phyloP scores from a whole-genome alignment of 2,329 filamentous ascomycete genomes.

The Aspergillus quadrilineatus region DNA sequence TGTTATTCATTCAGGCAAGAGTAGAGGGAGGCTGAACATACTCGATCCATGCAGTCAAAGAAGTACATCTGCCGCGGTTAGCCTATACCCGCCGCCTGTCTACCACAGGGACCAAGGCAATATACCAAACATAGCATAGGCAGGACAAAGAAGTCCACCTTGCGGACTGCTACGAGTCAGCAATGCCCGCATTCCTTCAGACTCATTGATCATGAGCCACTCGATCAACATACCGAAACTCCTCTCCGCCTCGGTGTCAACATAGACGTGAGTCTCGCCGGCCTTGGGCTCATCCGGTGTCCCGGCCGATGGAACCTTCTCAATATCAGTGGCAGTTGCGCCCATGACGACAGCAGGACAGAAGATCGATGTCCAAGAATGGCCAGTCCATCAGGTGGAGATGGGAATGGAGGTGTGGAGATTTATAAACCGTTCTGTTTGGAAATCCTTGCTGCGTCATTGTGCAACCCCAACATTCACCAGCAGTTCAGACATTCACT shows the following conservation, averaged over 20 bases:
- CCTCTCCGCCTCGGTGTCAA: slow-evolving; percentile 35
- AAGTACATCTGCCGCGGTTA: slow-evolving; percentile 36
- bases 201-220: not conserved
- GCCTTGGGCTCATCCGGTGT: slow-evolving; percentile 22
- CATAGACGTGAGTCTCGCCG: slow-evolving; percentile 24
- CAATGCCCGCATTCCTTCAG: not conserved
- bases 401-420: not conserved
- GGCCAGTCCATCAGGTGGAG: not conserved
- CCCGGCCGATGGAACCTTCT: slow-evolving; percentile 2
- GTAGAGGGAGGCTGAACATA: slow-evolving; percentile 8
- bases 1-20: too few species aligned
- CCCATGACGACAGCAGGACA: not conserved
- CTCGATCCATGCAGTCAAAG: slow-evolving; percentile 36
- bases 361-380: not conserved
- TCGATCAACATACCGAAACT: slow-evolving; percentile 30
- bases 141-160: slow-evolving; percentile 46
- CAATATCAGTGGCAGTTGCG: not conserved
- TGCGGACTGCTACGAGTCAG: slow-evolving; percentile 18
- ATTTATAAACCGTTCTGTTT: slow-evolving; percentile 3
- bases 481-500: too few species aligned
- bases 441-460: slow-evolving; percentile 22
- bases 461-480: slow-evolving; percentile 10
- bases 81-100: not conserved
- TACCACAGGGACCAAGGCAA: too few species aligned
- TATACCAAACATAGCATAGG: slow-evolving; percentile 44